phyloP scores from a whole-genome alignment of 2,329 filamentous ascomycete species.

The Fusarium miscanthi region DNA sequence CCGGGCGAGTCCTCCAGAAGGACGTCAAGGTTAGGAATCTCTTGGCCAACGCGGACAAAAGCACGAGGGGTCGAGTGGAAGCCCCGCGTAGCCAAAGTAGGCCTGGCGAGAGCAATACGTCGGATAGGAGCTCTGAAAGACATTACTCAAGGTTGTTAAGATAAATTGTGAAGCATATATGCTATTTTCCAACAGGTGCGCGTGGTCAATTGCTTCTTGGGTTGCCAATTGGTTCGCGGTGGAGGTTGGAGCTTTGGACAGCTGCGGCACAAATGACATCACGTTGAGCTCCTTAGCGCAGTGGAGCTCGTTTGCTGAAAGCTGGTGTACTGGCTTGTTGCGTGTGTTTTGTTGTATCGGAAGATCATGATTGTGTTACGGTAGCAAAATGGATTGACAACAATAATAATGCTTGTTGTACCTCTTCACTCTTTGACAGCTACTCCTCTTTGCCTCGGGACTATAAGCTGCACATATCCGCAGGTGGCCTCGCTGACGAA shows the following conservation, averaged over 20 bases:
- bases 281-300: conserved; percentile 29
- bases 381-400: neutral
- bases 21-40: conserved; percentile 79
- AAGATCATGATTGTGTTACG: neutral
- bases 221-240: conserved; percentile 8
- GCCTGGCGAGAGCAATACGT: conserved; percentile 48
- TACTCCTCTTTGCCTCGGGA: neutral
- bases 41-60: conserved; percentile 81
- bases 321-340: neutral
- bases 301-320: conserved; percentile 3
- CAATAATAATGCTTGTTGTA: neutral
- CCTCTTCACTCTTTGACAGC: neutral
- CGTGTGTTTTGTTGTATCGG: neutral
- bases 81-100: conserved; percentile 47
- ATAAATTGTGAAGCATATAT: neutral
- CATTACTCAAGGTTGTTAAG: conserved; percentile 44
- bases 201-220: conserved; percentile 29
- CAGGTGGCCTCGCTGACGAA: neutral
- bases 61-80: conserved; percentile 75
- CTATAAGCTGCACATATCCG: neutral
- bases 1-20: conserved; percentile 88
- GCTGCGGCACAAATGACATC: conserved; percentile 40
- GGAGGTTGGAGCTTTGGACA: conserved; percentile 24
- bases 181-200: conserved; percentile 4
- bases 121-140: conserved; percentile 52